Evolutionary conservation across 139 green algal genomes (phyloP).

Genomic region (Tetraselmis chui): DNA sequence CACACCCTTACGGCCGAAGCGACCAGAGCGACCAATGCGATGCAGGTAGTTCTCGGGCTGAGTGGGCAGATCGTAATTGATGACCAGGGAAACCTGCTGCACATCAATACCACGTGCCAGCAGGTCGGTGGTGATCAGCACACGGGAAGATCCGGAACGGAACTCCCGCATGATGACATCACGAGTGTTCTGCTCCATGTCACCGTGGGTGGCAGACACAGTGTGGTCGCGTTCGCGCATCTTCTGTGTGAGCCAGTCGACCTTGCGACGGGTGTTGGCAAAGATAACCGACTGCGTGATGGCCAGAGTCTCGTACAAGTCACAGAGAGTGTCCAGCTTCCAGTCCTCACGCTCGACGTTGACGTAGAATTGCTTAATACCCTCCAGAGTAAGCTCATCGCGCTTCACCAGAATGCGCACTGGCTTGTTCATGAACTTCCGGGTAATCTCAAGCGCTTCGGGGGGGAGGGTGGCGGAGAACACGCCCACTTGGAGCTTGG

Average conservation of each 20-base stretch:
- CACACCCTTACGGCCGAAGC: slow-evolving; percentile 96
- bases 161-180: slow-evolving; percentile 99
- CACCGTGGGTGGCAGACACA: slow-evolving; percentile 96
- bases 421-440: slow-evolving; percentile 99
- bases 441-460: slow-evolving; percentile 97
- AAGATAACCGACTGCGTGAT: slow-evolving; percentile 99
- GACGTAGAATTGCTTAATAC: slow-evolving; percentile 99
- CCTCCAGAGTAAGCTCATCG: slow-evolving; percentile 99
- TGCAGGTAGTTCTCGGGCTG: slow-evolving; percentile 99
- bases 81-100: slow-evolving; percentile 99
- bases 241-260: slow-evolving; percentile 99
- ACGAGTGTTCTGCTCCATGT: slow-evolving; percentile 99
- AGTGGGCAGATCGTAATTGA: slow-evolving; percentile 99
- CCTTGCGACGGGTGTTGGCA: slow-evolving; percentile 98
- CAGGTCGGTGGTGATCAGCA: slow-evolving; percentile 99
- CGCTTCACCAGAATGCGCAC: slow-evolving; percentile 99
- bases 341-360: slow-evolving; percentile 95
- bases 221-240: slow-evolving; percentile 98
- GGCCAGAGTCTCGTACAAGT: slow-evolving; percentile 98
- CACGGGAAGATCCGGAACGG: slow-evolving; percentile 94
- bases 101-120: slow-evolving; percentile 98
- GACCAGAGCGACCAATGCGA: slow-evolving; percentile 87
- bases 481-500: slow-evolving; percentile 97
- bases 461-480: slow-evolving; percentile 98
- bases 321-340: slow-evolving; percentile 99